Conservation (phyloP, 495 filamentous ascomycete species). For the Geopyxis carbonaria region DNA sequence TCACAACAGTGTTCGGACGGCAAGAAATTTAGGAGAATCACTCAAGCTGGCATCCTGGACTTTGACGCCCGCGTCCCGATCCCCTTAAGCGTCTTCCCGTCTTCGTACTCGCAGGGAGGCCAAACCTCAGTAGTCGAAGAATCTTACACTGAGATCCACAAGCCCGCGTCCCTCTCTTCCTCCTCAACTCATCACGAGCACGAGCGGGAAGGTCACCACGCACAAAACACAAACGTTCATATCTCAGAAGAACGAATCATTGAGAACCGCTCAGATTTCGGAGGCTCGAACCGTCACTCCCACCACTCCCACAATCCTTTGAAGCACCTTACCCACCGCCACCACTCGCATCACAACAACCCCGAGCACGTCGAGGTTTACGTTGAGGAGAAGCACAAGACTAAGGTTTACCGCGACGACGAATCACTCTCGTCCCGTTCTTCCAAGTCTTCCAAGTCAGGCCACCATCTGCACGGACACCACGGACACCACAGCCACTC, state of each 20-base stretch:
- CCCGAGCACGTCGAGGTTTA: constrained; percentile 13
- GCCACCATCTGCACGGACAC: background rate
- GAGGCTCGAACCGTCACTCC: constrained; percentile 39
- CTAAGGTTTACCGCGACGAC: constrained; percentile 2
- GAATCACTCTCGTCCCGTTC: constrained; percentile 3
- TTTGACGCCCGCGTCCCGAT: constrained; percentile 99
- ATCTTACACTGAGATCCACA: constrained; percentile 50
- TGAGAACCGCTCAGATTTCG: constrained; percentile 46
- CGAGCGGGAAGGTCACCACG: constrained; percentile 89
- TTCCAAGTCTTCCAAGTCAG: constrained; percentile 4
- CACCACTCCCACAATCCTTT: constrained; percentile 22
- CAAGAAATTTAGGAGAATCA: constrained; percentile 23
- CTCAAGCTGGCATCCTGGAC: constrained; percentile 88
- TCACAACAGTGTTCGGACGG: constrained; percentile 17
- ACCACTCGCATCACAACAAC: constrained; percentile 42
- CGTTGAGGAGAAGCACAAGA: constrained; percentile 1
- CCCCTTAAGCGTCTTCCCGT: constrained; percentile 99
- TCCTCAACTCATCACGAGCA: constrained; percentile 16
- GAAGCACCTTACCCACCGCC: constrained; percentile 21
- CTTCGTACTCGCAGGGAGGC: constrained; percentile 68
- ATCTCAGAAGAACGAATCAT: constrained; percentile 30
- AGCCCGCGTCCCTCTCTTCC: constrained; percentile 5
- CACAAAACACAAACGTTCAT: constrained; percentile 48
- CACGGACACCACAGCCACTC: constrained; percentile 16
- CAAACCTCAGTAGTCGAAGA: constrained; percentile 66